Conservation (phyloP, 805 yeast genomes). For the Yamadazyma kitorensis region DNA sequence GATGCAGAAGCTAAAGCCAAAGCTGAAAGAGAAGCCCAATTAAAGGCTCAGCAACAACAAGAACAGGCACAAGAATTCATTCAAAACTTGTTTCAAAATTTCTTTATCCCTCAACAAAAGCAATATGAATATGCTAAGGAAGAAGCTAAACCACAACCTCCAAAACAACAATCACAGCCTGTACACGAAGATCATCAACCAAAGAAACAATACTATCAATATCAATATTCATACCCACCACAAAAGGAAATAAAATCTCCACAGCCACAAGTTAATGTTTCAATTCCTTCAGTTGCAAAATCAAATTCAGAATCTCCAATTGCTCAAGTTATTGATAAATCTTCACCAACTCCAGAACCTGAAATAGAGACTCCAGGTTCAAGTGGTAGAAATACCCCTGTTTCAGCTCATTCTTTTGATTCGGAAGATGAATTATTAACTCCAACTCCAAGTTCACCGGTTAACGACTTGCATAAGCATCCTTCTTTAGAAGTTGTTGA, state of each 20-base stretch:
- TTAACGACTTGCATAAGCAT: conserved; percentile 17
- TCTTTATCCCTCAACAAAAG: conserved; percentile 8
- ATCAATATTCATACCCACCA: conserved; percentile 2
- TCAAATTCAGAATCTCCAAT: conserved; percentile 6
- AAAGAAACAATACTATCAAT: too few relatives aligned
- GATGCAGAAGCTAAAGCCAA: conserved; percentile 5
- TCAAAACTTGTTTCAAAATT: conserved; percentile 19
- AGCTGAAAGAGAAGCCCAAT: background rate
- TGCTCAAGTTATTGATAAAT: conserved; percentile 11
- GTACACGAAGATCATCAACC: conserved; percentile 1
- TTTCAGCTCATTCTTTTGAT: conserved; percentile 8
- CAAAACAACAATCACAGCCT: background rate
- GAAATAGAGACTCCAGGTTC: conserved; percentile 11
- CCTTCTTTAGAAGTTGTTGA: conserved; percentile 34
- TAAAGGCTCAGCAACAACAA: conserved; percentile 17
- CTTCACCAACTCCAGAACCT: conserved; percentile 9
- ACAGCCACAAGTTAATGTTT: conserved; percentile 6
- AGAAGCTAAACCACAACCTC: conserved; percentile 7
- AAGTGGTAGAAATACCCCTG: conserved; percentile 12
- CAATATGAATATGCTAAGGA: conserved; percentile 7
- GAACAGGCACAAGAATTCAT: conserved; percentile 21
- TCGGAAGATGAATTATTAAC: conserved; percentile 6
- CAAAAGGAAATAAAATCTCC: conserved; percentile 1
- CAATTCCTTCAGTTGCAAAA: too few relatives aligned
- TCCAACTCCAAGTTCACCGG: conserved; percentile 11